Conservation (phyloP, 2,329 filamentous ascomycete genomes). For the Cordyceps cicadae region DNA sequence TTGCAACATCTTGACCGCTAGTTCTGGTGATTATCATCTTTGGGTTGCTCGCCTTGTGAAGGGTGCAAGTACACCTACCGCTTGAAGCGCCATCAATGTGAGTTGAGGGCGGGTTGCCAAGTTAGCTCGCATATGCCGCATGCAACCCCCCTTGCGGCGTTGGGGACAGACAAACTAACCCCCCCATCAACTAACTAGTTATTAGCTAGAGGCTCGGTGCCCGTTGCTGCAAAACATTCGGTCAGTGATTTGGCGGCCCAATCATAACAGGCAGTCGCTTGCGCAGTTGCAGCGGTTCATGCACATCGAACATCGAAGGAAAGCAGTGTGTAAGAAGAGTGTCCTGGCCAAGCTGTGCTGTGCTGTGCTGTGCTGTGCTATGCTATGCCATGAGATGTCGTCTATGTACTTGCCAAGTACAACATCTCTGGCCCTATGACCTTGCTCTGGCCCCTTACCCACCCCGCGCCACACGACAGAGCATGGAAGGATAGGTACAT, state of each 20-base stretch:
- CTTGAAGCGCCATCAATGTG: slow-evolving; percentile 8
- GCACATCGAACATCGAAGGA: not conserved
- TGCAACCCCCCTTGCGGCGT: slow-evolving; percentile 2
- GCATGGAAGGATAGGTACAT: not conserved
- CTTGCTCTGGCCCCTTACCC: not conserved
- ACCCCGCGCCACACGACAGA: not conserved
- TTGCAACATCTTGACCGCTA: slow-evolving; percentile 7
- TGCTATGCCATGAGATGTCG: no score
- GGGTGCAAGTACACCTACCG: slow-evolving; percentile 1
- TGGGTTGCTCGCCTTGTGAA: not conserved
- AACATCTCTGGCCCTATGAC: not conserved
- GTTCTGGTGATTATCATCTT: not conserved
- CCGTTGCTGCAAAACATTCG: slow-evolving; percentile 10
- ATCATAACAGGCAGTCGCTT: not conserved
- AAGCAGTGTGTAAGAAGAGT: not conserved
- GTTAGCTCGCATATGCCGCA: not conserved
- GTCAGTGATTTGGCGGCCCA: slow-evolving; percentile 6
- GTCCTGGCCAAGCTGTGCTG: not conserved
- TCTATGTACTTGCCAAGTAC: not conserved
- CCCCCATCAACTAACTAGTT: no score
- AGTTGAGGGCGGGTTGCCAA: not conserved
- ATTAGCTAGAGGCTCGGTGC: not conserved
- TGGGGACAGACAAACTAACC: not conserved
- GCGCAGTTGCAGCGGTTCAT: slow-evolving; percentile 8
- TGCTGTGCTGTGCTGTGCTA: not conserved